Percentiles rank a stretch among this genome's conserved stretches.
phyloP scores from a whole-genome alignment of 176 grass and related monocot genomes.

The Aegilops tauschii region DNA sequence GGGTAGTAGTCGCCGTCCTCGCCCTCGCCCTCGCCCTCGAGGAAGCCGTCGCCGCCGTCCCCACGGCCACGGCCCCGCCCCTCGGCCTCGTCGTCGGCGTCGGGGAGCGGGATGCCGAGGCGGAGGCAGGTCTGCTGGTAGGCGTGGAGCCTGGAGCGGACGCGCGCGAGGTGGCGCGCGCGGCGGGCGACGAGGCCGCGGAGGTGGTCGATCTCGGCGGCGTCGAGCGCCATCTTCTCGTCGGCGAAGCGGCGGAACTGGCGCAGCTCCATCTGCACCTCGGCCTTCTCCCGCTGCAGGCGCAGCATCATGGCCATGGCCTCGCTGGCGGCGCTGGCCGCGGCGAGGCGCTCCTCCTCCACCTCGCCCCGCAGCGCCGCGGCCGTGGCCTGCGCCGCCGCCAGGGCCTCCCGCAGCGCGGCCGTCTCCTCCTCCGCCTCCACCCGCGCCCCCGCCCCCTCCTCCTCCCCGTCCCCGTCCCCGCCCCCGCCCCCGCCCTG shows the following conservation, averaged over 20 bases:
- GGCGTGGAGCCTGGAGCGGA: conserved; percentile 46
- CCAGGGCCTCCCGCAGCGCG: conserved; percentile 61
- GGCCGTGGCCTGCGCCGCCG: conserved; percentile 51
- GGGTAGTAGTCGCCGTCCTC: conserved; percentile 35
- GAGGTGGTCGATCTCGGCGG: conserved; percentile 55
- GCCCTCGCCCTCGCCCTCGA: conserved; percentile 33
- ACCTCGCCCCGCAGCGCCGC: conserved; percentile 65
- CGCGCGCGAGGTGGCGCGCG: conserved; percentile 40
- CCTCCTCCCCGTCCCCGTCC: background rate
- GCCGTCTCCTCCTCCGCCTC: conserved; percentile 57
- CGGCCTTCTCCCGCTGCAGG: conserved; percentile 94
- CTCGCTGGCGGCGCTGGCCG: conserved; percentile 84
- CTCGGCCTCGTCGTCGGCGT: conserved; percentile 31
- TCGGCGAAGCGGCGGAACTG: conserved; percentile 95
- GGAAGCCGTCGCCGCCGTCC: background rate
- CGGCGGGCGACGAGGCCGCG: conserved; percentile 61
- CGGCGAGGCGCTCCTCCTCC: conserved; percentile 81
- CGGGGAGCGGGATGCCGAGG: conserved; percentile 55
- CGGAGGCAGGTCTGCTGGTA: conserved; percentile 51
- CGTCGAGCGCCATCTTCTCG: conserved; percentile 90
- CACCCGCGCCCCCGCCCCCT: conserved; percentile 29
- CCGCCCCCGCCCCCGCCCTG: background rate
- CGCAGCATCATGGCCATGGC: conserved; percentile 98
- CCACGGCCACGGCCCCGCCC: conserved; percentile 28
- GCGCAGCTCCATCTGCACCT: conserved; percentile 92